These are phyloP conservation scores for Mytilinidion resinicola DNA, from an alignment of 495 filamentous ascomycete genomes.

Conservation along the genomic window DNA sequence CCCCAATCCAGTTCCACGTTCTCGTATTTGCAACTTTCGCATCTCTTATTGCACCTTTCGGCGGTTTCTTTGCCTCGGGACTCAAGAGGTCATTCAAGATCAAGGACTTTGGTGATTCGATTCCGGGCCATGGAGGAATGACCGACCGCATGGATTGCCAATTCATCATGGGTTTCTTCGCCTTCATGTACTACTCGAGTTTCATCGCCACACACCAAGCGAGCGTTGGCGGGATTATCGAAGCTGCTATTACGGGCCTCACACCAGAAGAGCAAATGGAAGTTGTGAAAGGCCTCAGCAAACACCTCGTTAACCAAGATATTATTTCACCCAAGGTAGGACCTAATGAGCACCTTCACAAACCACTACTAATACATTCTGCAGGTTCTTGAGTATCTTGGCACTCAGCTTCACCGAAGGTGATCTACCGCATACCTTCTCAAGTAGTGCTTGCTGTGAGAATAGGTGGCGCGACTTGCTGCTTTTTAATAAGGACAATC, in stretches of 20 bases:
- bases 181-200: conserved; percentile 96
- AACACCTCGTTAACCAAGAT: conserved; percentile 83
- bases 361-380: no score
- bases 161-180: conserved; percentile 99
- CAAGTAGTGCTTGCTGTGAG: no score
- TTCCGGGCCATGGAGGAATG: conserved; percentile 96
- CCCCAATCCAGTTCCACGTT: conserved; percentile 94
- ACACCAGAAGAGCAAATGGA: conserved; percentile 80
- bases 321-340: conserved; percentile 42
- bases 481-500: no score
- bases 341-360: no score
- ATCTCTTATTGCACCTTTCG: conserved; percentile 94
- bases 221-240: conserved; percentile 76
- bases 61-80: conserved; percentile 96
- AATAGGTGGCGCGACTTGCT: no score
- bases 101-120: conserved; percentile 98
- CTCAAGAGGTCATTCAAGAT: conserved; percentile 99
- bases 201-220: conserved; percentile 87
- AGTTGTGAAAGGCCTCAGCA: conserved; percentile 73
- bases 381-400: conserved; percentile 15
- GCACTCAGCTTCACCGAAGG: conserved; percentile 1
- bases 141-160: conserved; percentile 99
- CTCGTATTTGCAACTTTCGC: conserved; percentile 88
- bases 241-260: conserved; percentile 79
- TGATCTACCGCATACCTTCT: neutral